phyloP scores from a whole-genome alignment of 345 rosid species.

The Mangifera indica region DNA sequence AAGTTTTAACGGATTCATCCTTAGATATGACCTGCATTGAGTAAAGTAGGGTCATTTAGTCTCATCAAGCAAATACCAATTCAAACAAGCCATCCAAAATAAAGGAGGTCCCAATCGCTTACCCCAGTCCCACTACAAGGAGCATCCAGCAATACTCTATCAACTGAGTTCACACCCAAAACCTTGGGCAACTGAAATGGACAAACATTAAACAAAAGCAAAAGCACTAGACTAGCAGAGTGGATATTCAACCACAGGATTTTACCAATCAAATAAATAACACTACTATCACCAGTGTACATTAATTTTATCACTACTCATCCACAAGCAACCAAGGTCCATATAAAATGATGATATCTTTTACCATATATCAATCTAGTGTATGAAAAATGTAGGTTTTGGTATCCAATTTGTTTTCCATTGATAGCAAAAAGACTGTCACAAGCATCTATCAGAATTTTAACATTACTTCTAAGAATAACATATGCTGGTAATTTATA shows the following conservation, averaged over 20 bases:
- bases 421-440: too few relatives aligned
- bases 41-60: slow-evolving; percentile 22
- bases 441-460: background rate
- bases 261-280: background rate
- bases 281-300: background rate
- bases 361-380: background rate
- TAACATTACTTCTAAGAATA: background rate
- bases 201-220: background rate
- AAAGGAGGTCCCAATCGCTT: slow-evolving; percentile 29
- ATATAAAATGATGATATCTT: background rate
- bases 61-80: background rate
- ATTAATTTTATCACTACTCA: background rate
- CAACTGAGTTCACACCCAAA: slow-evolving; percentile 72
- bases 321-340: background rate
- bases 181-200: slow-evolving; percentile 68
- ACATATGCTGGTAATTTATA: background rate
- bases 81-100: background rate
- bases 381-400: background rate
- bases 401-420: background rate
- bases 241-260: background rate
- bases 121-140: slow-evolving; percentile 99
- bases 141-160: slow-evolving; percentile 90
- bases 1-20: slow-evolving; percentile 89
- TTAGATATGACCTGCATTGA: slow-evolving; percentile 58
- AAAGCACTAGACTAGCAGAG: background rate